Base-by-base conservation (phyloP, 208 protist genomes). In the Strigomonas galati region DNA sequence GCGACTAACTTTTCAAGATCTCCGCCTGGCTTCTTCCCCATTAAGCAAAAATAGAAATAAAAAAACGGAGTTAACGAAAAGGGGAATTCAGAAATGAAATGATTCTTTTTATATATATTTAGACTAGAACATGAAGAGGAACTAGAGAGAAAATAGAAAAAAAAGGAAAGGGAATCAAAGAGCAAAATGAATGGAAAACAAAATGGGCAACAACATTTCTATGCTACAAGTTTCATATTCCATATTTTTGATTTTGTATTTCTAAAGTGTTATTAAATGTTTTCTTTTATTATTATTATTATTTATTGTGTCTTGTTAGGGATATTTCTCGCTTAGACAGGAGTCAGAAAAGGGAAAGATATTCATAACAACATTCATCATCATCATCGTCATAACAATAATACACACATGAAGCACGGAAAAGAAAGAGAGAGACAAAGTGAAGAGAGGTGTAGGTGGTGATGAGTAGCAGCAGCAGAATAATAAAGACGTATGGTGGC, bases 1-100 rank as follows among this genome's bases (percentile, higher is more conserved):
- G 65, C 70, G 49, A 74, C 71, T n/a, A 93, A 53, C 28, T 71
- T 68, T 21, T 59, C 59, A 17, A 87, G 32, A 5, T 71, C 65
- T 10, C 7, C 35, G 35, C 7, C 7, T 10, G 35, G 35, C 35
- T 40, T 40, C 35, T 40, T 40, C 4, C 35, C 35, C 35, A 40
- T 40, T 40, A 4, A 40, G 10, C 10, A 10, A 40, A 10, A 40
- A 40, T 10, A 40, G 10, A 40, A 40, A 40, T 14, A 10, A 10
- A 10, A 40, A 40, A 40, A 40, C 35, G 10, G 35, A 10, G 4
- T 14, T 4, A 40, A n/a, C n/a, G n/a, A n/a, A n/a, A n/a, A n/a
- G n/a, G n/a, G n/a, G n/a, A n/a, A n/a, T n/a, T n/a, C n/a, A n/a
- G n/a, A n/a, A n/a, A n/a, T n/a, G n/a, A n/a, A n/a, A n/a, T n/a